Evolutionary conservation across 768 basidiomycete genomes (phyloP).

Genomic region (Polyporus arcularius): DNA sequence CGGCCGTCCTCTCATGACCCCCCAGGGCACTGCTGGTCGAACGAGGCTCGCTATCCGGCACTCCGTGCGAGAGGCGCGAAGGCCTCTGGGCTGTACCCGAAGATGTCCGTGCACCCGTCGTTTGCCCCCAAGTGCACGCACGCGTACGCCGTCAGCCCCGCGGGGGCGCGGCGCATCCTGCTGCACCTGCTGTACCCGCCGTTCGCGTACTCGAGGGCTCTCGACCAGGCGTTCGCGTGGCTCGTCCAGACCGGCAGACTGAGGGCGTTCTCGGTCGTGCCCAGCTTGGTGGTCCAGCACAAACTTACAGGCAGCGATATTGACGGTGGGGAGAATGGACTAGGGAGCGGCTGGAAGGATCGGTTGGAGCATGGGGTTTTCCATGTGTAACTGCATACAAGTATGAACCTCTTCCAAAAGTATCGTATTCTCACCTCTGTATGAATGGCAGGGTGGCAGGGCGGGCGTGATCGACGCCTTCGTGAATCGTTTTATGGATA

Average conservation of each 20-base stretch:
- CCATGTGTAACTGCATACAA: constrained; percentile 3
- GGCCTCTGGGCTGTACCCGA: neutral
- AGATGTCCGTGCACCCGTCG: constrained; percentile 52
- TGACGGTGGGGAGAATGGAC: constrained; percentile 37
- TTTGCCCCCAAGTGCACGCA: constrained; percentile 70
- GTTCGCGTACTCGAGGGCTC: constrained; percentile 76
- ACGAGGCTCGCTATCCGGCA: constrained; percentile 54
- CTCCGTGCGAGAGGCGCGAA: constrained; percentile 13
- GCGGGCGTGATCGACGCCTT: too few relatives aligned
- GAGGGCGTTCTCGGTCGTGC: constrained; percentile 64
- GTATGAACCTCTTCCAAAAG: neutral
- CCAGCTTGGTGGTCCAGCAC: constrained; percentile 66
- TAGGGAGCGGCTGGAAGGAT: constrained; percentile 61
- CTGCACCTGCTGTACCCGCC: constrained; percentile 59
- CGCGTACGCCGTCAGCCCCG: constrained; percentile 62
- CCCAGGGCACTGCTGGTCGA: constrained; percentile 79
- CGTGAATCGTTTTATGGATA: too few relatives aligned
- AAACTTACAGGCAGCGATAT: constrained; percentile 63
- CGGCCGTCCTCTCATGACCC: constrained; percentile 3
- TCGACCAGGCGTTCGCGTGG: constrained; percentile 76
- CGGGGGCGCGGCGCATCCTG: constrained; percentile 62
- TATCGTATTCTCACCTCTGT: too few relatives aligned
- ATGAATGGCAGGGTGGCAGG: too few relatives aligned
- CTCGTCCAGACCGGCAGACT: constrained; percentile 57
- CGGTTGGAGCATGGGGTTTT: constrained; percentile 50